Evolutionary conservation across 208 protist species (phyloP), one percentile per base, ranked within the genome.

Genomic region (Porcisia hertigi): DNA sequence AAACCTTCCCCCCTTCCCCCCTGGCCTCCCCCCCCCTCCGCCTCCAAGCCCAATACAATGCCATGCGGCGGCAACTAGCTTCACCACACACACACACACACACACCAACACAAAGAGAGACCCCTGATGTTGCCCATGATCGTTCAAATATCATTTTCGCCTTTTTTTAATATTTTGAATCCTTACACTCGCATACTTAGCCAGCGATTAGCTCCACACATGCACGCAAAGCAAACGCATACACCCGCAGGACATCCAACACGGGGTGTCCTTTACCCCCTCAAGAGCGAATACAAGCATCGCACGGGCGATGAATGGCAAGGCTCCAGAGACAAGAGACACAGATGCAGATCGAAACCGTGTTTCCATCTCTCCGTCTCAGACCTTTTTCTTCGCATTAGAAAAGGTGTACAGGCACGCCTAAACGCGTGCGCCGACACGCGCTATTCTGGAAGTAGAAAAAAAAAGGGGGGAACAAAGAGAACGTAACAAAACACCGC

Each of bases 111-210:
- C 30, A 30, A 30, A 30, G 0, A 30, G 30, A 30, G 30, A 30
- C 41, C 41, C 41, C 41, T 23, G 23, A n/a, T 25, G 18, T 8
- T 18, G 20, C 23, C 39, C 43, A 14, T 8, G 41, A 43, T 34
- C 63, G 8, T 67, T 67, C 0, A n/a, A 67, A 67, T 47, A 9
- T 9, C 0, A 41, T 65, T 8, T 20, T 65, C 60, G 20, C 18
- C 6, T 67, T 67, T 67, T 12, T 67, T 52, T 67, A 52, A 52
- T 12, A 52, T 52, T 52, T 67, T 36, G 63, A 16, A 43, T 58
- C 47, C 4, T 57, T 58, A 41, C 39, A n/a, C 45, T 58, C 30
- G 18, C n/a, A 54, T 7, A 57, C 11, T 71, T 41, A 57, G 47
- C 9, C 41, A 25, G 43, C 36, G 3, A 72, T 47, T 60, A 43